Conservation (phyloP, 2,329 filamentous ascomycete species). For the Arthrobotrys entomopaga region DNA sequence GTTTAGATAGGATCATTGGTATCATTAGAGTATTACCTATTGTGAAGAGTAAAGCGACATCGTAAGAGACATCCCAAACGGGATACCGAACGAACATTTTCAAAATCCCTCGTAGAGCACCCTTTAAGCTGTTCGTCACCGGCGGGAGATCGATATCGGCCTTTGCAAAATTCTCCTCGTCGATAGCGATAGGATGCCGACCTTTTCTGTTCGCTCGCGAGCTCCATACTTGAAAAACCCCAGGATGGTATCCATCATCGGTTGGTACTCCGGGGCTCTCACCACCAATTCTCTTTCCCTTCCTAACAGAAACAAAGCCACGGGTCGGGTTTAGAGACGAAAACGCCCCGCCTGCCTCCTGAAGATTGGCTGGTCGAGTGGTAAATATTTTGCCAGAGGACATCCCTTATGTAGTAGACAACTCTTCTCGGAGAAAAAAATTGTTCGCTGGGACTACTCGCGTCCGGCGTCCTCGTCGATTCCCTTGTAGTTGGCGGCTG, state of each 20-base stretch:
- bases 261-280: not conserved
- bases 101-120: constrained; percentile 61
- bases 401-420: constrained; percentile 6
- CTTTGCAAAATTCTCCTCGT: not conserved
- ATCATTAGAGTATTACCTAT: constrained; percentile 59
- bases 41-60: constrained; percentile 68
- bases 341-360: constrained; percentile 8
- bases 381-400: not conserved
- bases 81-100: constrained; percentile 67
- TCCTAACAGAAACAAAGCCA: not conserved
- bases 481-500: too few species aligned
- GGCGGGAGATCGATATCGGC: constrained; percentile 56
- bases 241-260: not conserved
- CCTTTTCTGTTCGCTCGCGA: constrained; percentile 17
- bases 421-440: too few species aligned
- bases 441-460: too few species aligned
- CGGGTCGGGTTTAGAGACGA: constrained; percentile 7
- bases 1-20: not conserved
- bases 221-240: constrained; percentile 6
- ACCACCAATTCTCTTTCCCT: not conserved
- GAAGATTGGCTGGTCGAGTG: constrained; percentile 1
- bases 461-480: too few species aligned
- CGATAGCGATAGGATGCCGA: constrained; percentile 5
- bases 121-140: constrained; percentile 61
- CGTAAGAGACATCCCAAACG: constrained; percentile 69